phyloP scores from a whole-genome alignment of 2,329 filamentous ascomycete species.

The Boeremia lycopersici region DNA sequence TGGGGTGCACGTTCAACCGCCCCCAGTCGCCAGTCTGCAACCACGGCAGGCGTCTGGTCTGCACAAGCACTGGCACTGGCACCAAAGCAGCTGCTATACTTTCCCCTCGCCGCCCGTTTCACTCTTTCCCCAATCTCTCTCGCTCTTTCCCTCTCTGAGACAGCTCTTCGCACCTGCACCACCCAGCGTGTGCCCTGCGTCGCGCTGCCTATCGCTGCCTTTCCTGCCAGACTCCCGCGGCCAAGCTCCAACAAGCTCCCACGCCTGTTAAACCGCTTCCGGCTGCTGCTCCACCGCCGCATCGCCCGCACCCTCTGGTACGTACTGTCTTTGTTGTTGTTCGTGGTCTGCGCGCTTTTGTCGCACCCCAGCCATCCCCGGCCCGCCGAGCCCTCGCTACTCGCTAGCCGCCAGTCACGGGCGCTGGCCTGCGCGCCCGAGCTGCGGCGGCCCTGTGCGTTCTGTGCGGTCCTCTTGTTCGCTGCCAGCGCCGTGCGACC shows the following conservation, averaged over 20 bases:
- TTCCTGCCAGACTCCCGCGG: conserved; percentile 19
- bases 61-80: conserved; percentile 19
- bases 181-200: conserved; percentile 27
- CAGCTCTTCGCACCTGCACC: conserved; percentile 44
- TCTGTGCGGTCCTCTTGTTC: conserved; percentile 19
- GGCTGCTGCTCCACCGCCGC: conserved; percentile 13
- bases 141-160: conserved; percentile 51
- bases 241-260: conserved; percentile 30
- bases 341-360: conserved; percentile 14
- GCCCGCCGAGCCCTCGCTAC: conserved; percentile 16
- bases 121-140: conserved; percentile 48
- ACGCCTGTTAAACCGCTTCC: conserved; percentile 13
- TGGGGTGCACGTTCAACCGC: conserved; percentile 18
- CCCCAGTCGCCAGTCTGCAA: conserved; percentile 16
- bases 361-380: conserved; percentile 18
- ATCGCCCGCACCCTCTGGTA: conserved; percentile 21
- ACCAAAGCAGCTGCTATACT: conserved; percentile 37
- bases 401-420: conserved; percentile 5
- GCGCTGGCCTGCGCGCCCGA: conserved; percentile 14
- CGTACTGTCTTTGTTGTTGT: conserved; percentile 24
- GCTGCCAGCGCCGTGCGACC: conserved; percentile 36
- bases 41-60: conserved; percentile 19
- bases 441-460: conserved; percentile 16
- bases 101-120: conserved; percentile 45
- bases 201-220: conserved; percentile 26